phyloP scores from a whole-genome alignment of 768 basidiomycete genomes.

The Rubroboletus pulcherrimus region DNA sequence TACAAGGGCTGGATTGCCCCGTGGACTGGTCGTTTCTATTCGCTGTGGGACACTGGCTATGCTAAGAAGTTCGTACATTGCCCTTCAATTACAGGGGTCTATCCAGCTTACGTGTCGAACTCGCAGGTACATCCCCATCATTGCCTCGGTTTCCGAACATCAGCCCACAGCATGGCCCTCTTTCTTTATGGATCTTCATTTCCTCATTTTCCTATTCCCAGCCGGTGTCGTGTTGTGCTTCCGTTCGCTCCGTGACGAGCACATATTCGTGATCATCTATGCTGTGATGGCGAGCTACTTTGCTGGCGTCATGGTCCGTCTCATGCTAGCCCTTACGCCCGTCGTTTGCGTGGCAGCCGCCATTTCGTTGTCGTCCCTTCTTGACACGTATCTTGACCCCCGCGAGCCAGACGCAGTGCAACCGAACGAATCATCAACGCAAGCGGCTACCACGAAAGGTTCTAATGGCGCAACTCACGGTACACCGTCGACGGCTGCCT shows the following conservation, averaged over 20 bases:
- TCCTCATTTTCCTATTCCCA: slow-evolving; percentile 97
- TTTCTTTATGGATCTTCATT: slow-evolving; percentile 98
- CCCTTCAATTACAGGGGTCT: neutral
- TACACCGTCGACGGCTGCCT: slow-evolving; percentile 25
- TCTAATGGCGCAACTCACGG: slow-evolving; percentile 19
- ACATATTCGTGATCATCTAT: slow-evolving; percentile 98
- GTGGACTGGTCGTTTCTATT: slow-evolving; percentile 99
- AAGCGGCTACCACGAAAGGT: neutral
- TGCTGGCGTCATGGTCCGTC: slow-evolving; percentile 98
- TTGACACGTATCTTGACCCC: slow-evolving; percentile 90
- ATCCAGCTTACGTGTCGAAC: neutral
- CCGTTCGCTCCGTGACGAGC: slow-evolving; percentile 91
- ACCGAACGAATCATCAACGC: slow-evolving; percentile 6
- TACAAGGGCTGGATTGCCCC: slow-evolving; percentile 95
- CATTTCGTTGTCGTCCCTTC: slow-evolving; percentile 80
- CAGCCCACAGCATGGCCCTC: slow-evolving; percentile 99
- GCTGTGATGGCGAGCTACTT: slow-evolving; percentile 96
- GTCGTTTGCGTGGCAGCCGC: slow-evolving; percentile 94
- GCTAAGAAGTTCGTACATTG: slow-evolving; percentile 77
- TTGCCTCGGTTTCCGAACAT: slow-evolving; percentile 98
- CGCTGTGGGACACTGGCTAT: slow-evolving; percentile 98
- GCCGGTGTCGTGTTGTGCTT: slow-evolving; percentile 94
- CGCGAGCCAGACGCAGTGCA: slow-evolving; percentile 49
- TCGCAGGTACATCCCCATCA: slow-evolving; percentile 87
- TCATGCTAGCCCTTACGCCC: slow-evolving; percentile 96